phyloP scores from a whole-genome alignment of 495 filamentous ascomycete species.

The Aspergillus baeticus region DNA sequence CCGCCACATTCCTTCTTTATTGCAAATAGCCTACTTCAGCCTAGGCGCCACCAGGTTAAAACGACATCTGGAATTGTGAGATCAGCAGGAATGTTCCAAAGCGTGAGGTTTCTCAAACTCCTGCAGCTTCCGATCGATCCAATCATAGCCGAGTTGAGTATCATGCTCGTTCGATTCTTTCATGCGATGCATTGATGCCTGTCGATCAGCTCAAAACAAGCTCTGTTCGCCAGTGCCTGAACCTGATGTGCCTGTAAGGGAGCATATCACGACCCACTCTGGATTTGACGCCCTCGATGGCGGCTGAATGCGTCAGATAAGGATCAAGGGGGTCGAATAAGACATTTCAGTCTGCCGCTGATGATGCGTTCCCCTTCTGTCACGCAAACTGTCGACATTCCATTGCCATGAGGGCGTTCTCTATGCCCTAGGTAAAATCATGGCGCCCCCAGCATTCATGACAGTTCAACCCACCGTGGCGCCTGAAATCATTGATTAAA shows the following conservation, averaged over 20 bases:
- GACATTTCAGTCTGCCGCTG: constrained; percentile 1
- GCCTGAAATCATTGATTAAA: neutral
- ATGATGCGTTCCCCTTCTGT: constrained; percentile 1
- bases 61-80: neutral
- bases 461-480: neutral
- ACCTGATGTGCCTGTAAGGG: neutral
- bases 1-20: constrained; percentile 11
- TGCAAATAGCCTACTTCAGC: neutral
- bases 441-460: neutral
- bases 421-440: neutral
- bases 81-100: neutral
- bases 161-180: neutral
- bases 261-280: neutral
- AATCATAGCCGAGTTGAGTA: neutral
- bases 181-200: neutral
- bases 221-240: neutral
- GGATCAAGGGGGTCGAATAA: constrained; percentile 7
- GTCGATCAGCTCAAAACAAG: neutral
- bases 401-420: neutral
- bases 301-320: constrained; percentile 5
- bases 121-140: neutral
- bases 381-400: neutral
- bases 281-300: neutral
- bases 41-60: neutral
- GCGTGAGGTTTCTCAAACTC: neutral